phyloP scores from a whole-genome alignment of 371 early-diverging fungal genomes.

The Quaeritorhiza haematococci region DNA sequence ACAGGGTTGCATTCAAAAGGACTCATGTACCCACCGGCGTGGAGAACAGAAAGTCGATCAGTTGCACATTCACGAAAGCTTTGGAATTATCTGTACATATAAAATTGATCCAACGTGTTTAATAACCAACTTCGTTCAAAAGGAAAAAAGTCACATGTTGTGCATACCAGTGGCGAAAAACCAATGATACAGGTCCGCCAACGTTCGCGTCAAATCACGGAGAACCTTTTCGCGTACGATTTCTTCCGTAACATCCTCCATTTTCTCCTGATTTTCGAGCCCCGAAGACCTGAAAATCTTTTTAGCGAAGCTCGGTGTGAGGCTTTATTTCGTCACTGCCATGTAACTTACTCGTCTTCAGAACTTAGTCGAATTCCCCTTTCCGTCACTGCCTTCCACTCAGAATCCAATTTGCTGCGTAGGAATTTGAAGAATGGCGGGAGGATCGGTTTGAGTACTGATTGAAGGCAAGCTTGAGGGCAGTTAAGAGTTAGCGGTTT shows the following conservation, averaged over 20 bases:
- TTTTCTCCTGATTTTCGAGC: slow-evolving; percentile 5
- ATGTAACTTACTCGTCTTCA: slow-evolving; percentile 6
- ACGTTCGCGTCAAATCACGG: slow-evolving; percentile 40
- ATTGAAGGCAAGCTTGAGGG: slow-evolving; percentile 23
- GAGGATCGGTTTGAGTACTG: slow-evolving; percentile 32
- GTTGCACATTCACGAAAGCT: neutral
- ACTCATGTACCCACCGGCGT: neutral
- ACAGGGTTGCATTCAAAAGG: too few relatives aligned
- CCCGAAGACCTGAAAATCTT: neutral
- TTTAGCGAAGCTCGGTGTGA: too few relatives aligned
- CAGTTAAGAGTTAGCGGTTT: slow-evolving; percentile 42
- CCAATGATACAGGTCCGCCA: slow-evolving; percentile 27
- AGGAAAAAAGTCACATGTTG: neutral
- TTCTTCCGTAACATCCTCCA: slow-evolving; percentile 37
- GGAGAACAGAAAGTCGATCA: neutral
- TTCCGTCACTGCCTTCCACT: slow-evolving; percentile 26
- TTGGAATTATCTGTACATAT: too few relatives aligned
- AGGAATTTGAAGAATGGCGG: slow-evolving; percentile 35
- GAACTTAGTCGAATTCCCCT: slow-evolving; percentile 21
- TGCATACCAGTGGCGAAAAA: slow-evolving; percentile 6
- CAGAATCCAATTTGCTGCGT: slow-evolving; percentile 21
- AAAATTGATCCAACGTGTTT: neutral
- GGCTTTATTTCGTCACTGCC: too few relatives aligned
- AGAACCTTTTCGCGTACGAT: slow-evolving; percentile 43
- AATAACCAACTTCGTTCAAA: neutral